A percentile compares a stretch with the other conserved stretches of the same genome.
Evolutionary conservation across 179 eudicot genomes (phyloP).

Genomic region (Heliamphora pulchella): DNA sequence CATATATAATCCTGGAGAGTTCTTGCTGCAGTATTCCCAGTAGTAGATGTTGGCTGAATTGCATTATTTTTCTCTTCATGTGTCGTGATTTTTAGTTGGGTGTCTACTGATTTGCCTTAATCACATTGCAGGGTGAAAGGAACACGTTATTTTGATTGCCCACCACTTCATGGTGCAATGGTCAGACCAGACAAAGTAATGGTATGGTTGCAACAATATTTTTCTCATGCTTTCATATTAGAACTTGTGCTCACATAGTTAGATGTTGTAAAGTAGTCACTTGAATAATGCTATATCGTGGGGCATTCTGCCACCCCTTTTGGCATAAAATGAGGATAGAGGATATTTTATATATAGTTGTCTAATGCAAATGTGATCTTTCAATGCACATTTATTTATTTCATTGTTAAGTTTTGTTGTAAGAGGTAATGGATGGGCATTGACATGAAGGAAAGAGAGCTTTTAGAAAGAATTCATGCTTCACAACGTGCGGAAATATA

Average conservation of each 20-base stretch:
- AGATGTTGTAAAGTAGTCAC: neutral
- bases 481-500: neutral
- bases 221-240: too few relatives aligned
- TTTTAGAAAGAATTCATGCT: neutral
- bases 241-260: neutral
- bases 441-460: neutral
- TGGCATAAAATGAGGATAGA: neutral
- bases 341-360: neutral
- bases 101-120: neutral
- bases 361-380: neutral
- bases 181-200: constrained; percentile 91
- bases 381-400: neutral
- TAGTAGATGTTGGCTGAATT: neutral
- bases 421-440: neutral
- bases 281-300: neutral
- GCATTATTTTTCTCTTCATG: neutral
- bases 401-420: neutral
- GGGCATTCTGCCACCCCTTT: neutral
- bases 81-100: neutral
- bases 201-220: constrained; percentile 33
- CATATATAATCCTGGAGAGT: neutral
- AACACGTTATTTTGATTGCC: constrained; percentile 73
- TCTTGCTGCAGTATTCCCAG: neutral
- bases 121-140: constrained; percentile 69
- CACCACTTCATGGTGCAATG: constrained; percentile 77